These are phyloP conservation scores for Saccharomycopsis javanensis DNA, from an alignment of 805 yeast species.

Conservation along the genomic window DNA sequence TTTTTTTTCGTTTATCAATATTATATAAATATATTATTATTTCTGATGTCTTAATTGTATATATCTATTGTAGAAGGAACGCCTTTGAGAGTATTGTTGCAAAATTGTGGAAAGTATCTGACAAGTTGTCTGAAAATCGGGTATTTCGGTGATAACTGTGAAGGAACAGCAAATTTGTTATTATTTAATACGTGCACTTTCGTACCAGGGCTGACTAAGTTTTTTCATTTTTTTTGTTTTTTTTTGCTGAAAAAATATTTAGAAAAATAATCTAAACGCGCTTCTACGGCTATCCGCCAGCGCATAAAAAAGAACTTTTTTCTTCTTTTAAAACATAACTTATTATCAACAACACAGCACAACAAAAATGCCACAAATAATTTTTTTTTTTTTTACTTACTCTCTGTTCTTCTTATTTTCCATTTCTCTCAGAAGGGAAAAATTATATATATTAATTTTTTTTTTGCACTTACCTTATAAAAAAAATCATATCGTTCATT, in stretches of 20 bases:
- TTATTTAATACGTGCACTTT: not conserved
- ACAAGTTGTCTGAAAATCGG: too few species aligned
- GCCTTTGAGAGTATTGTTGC: too few species aligned
- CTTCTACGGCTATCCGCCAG: slow-evolving; percentile 1
- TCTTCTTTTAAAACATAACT: too few species aligned
- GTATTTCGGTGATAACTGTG: not conserved
- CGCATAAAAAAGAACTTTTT: not conserved
- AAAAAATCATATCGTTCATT: too few species aligned
- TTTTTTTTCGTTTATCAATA: too few species aligned
- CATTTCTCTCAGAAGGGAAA: not conserved
- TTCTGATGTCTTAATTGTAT: too few species aligned
- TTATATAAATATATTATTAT: too few species aligned
- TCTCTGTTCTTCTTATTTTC: too few species aligned
- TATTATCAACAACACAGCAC: too few species aligned
- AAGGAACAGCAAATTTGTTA: not conserved
- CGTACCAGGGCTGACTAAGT: not conserved
- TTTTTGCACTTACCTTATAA: too few species aligned
- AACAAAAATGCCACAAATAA: not conserved
- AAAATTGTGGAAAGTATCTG: too few species aligned
- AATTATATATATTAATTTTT: not conserved
- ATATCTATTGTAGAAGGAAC: too few species aligned
- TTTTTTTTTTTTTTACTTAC: not conserved
- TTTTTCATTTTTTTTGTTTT: not conserved
- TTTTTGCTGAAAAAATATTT: not conserved
- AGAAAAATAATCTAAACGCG: not conserved